Evolutionary conservation across 495 filamentous ascomycete genomes (phyloP).

Genomic region (Pseudomonodictys pantanalensis): DNA sequence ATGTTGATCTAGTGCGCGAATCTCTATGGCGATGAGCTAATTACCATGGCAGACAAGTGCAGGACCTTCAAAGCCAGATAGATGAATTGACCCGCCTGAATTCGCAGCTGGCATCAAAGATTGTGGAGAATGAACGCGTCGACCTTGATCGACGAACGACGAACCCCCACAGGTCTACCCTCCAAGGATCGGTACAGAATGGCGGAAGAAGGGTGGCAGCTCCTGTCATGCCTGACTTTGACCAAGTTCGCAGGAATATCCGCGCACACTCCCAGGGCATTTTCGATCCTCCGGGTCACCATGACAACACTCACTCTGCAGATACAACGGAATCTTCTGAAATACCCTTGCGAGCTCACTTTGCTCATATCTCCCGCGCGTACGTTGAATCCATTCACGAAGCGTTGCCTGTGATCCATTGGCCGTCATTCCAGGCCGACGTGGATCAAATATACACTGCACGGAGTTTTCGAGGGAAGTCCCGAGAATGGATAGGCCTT

Average conservation of each 20-base stretch:
- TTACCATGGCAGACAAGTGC: constrained; percentile 64
- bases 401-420: constrained; percentile 82
- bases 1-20: constrained; percentile 30
- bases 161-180: constrained; percentile 57
- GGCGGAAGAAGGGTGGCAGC: constrained; percentile 32
- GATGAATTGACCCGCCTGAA: constrained; percentile 70
- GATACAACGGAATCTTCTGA: constrained; percentile 55
- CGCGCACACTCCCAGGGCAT: constrained; percentile 72
- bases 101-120: constrained; percentile 61
- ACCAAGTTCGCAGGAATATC: constrained; percentile 68
- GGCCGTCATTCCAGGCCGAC: constrained; percentile 75
- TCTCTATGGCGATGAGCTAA: neutral
- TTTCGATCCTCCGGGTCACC: constrained; percentile 75
- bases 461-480: constrained; percentile 61
- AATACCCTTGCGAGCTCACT: constrained; percentile 66
- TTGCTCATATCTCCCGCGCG: constrained; percentile 71
- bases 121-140: constrained; percentile 47
- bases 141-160: constrained; percentile 53
- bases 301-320: constrained; percentile 52
- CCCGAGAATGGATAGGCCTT: constrained; percentile 73
- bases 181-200: constrained; percentile 43
- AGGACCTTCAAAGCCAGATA: constrained; percentile 93
- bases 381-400: constrained; percentile 77
- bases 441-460: constrained; percentile 74
- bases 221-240: constrained; percentile 63